Conservation (phyloP, 2,329 filamentous ascomycete genomes). For the Juglanconis sp. region DNA sequence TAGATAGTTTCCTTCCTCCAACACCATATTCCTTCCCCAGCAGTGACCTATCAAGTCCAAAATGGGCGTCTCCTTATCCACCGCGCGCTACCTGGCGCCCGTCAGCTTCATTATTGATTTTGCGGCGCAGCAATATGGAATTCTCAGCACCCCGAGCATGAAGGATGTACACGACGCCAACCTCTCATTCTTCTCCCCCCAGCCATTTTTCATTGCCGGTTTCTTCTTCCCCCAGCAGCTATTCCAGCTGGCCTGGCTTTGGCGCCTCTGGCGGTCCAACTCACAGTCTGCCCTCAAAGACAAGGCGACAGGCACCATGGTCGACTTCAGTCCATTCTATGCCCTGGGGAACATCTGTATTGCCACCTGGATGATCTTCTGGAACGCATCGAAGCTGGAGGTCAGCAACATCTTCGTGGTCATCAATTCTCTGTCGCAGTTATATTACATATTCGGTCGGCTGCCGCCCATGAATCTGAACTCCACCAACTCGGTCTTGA, state of each 20-base stretch:
- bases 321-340: constrained; percentile 54
- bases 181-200: constrained; percentile 56
- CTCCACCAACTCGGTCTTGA: constrained; percentile 51
- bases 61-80: constrained; percentile 53
- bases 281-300: constrained; percentile 34
- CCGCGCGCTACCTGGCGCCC: constrained; percentile 52
- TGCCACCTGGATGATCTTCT: constrained; percentile 61
- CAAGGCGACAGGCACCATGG: constrained; percentile 44
- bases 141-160: constrained; percentile 56
- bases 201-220: constrained; percentile 55
- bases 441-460: constrained; percentile 49
- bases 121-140: constrained; percentile 56
- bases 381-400: constrained; percentile 50
- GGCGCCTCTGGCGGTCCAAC: constrained; percentile 49
- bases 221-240: constrained; percentile 62
- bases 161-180: constrained; percentile 56
- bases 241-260: constrained; percentile 56
- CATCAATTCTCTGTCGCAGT: constrained; percentile 52
- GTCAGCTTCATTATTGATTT: constrained; percentile 55
- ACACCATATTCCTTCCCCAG: too few species aligned
- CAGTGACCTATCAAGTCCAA: not conserved
- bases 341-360: constrained; percentile 56
- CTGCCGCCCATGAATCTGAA: constrained; percentile 47
- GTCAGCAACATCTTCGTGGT: constrained; percentile 54
- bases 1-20: too few species aligned